A percentile compares a stretch with the other conserved stretches of the same genome.
These are phyloP conservation scores for Paralagenidium karlingii DNA, from an alignment of 352 stramenopile genomes.

Conservation along the genomic window DNA sequence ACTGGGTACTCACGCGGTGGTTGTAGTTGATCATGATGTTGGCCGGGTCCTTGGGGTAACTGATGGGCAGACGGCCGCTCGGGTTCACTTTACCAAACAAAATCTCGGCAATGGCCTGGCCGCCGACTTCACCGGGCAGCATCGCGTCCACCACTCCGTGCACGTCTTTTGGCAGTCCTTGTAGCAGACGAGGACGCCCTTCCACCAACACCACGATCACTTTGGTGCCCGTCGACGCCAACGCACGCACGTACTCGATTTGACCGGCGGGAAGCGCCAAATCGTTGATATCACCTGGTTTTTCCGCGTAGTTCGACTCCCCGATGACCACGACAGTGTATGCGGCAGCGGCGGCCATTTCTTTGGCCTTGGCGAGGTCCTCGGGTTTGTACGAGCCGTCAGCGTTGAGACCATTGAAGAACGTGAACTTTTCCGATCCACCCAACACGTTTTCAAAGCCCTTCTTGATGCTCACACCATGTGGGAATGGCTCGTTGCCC, in stretches of 20 bases:
- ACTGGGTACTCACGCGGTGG: constrained; percentile 44
- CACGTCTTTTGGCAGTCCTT: constrained; percentile 31
- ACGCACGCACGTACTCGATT: constrained; percentile 51
- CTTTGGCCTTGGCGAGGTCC: constrained; percentile 40
- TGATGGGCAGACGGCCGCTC: constrained; percentile 70
- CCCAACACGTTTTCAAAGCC: constrained; percentile 26
- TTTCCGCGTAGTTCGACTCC: constrained; percentile 71
- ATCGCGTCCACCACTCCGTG: constrained; percentile 71
- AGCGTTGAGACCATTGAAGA: constrained; percentile 38
- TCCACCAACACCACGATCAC: constrained; percentile 72
- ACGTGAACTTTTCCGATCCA: constrained; percentile 11
- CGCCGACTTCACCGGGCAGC: constrained; percentile 62
- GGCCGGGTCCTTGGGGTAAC: constrained; percentile 56
- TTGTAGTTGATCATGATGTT: constrained; percentile 70
- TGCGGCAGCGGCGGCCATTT: constrained; percentile 21
- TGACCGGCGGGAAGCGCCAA: constrained; percentile 46
- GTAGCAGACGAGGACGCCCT: constrained; percentile 66
- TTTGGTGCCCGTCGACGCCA: constrained; percentile 53
- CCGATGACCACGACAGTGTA: constrained; percentile 74
- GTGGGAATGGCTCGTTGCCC: constrained; percentile 40
- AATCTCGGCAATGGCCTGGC: constrained; percentile 73
- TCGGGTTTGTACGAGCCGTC: constrained; percentile 33
- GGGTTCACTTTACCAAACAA: constrained; percentile 69
- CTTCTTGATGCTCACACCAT: constrained; percentile 47
- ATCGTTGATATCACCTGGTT: constrained; percentile 77